phyloP scores from a whole-genome alignment of 805 yeast genomes.

The Candida sanyiensis region DNA sequence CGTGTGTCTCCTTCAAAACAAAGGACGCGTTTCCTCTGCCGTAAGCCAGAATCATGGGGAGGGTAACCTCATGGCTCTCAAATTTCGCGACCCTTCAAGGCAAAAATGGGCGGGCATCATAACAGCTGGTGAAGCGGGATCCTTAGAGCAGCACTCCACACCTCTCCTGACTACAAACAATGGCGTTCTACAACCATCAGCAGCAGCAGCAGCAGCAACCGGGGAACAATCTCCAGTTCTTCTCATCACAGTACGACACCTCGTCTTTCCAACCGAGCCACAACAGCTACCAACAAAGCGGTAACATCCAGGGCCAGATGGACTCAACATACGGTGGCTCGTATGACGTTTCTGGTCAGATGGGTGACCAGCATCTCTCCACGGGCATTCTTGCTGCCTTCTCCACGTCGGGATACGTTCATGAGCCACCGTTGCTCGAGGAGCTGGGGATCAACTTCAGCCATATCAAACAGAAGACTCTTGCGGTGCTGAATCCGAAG shows the following conservation, averaged over 20 bases:
- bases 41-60: too few species aligned
- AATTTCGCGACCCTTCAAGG: too few species aligned
- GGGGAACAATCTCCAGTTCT: conserved; percentile 26
- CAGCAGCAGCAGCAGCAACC: conserved; percentile 4
- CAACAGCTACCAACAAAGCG: conserved; percentile 3
- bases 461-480: conserved; percentile 79
- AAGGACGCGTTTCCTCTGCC: too few species aligned
- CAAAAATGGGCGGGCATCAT: too few species aligned
- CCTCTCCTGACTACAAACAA: neutral
- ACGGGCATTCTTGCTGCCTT: conserved; percentile 86
- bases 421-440: conserved; percentile 89
- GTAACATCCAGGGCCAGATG: conserved; percentile 32
- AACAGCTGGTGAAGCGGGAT: too few species aligned
- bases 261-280: conserved; percentile 2
- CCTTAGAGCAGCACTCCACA: too few species aligned
- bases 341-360: conserved; percentile 21
- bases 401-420: conserved; percentile 87
- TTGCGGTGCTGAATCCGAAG: conserved; percentile 76
- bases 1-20: too few species aligned
- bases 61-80: too few species aligned
- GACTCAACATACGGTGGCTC: conserved; percentile 22
- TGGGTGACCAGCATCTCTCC: conserved; percentile 42
- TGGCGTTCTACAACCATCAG: conserved; percentile 12
- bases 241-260: conserved; percentile 26
- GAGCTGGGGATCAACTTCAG: conserved; percentile 90